Evolutionary conservation across 768 basidiomycete species (phyloP).

Genomic region (Calocybe indica): DNA sequence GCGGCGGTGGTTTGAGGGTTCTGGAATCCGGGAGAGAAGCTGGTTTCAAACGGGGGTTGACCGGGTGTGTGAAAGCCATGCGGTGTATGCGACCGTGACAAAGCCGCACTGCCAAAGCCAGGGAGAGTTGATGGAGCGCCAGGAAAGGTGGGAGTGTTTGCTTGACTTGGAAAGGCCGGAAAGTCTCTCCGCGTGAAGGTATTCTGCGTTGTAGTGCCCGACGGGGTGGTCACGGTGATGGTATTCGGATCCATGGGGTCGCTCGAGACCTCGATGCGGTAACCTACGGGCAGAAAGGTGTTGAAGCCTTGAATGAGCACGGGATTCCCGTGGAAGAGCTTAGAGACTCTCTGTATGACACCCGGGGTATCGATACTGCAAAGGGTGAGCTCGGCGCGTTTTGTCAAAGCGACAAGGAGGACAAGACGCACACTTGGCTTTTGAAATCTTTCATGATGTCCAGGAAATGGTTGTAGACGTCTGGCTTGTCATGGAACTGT

Average conservation of each 20-base stretch:
- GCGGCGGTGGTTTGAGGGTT: slow-evolving; percentile 49
- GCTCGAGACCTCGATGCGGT: slow-evolving; percentile 81
- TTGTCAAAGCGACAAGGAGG: slow-evolving; percentile 9
- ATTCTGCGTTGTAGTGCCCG: slow-evolving; percentile 64
- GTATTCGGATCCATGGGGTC: slow-evolving; percentile 66
- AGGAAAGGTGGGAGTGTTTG: slow-evolving; percentile 26
- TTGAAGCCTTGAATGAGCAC: slow-evolving; percentile 95
- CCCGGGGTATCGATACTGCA: slow-evolving; percentile 93
- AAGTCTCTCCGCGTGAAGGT: slow-evolving; percentile 32
- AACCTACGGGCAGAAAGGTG: slow-evolving; percentile 91
- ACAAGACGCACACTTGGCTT: slow-evolving; percentile 73
- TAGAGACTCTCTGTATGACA: slow-evolving; percentile 92
- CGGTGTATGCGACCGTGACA: slow-evolving; percentile 53
- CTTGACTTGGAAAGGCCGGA: slow-evolving; percentile 20
- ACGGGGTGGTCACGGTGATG: slow-evolving; percentile 79
- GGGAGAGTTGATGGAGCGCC: slow-evolving; percentile 22
- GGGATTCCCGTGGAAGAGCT: slow-evolving; percentile 87
- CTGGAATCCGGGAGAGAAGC: slow-evolving; percentile 42
- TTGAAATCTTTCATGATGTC: slow-evolving; percentile 99
- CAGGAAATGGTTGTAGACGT: slow-evolving; percentile 91
- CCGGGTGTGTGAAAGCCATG: slow-evolving; percentile 35
- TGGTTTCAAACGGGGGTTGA: slow-evolving; percentile 30
- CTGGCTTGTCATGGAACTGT: slow-evolving; percentile 84
- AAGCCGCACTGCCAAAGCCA: slow-evolving; percentile 28
- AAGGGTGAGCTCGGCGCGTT: slow-evolving; percentile 9